These are phyloP conservation scores for Emergomyces pasteurianus DNA, from an alignment of 2,329 filamentous ascomycete species.

Conservation along the genomic window DNA sequence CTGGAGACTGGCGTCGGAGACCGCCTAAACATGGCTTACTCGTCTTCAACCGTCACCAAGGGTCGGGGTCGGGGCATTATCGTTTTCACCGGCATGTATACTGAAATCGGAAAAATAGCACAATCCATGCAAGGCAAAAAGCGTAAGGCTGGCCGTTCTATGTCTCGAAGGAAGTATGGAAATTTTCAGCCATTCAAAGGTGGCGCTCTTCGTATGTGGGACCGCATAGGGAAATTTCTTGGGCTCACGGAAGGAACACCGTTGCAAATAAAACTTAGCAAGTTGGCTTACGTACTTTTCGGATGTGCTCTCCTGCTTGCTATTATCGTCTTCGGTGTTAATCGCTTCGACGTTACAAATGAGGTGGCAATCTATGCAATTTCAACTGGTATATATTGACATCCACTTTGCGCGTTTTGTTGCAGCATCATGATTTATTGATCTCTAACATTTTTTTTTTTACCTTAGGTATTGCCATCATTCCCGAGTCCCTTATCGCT, in stretches of 20 bases:
- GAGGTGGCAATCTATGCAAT: constrained; percentile 50
- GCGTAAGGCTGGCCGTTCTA: constrained; percentile 28
- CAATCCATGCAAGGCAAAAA: constrained; percentile 43
- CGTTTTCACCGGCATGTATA: constrained; percentile 48
- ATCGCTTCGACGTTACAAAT: constrained; percentile 42
- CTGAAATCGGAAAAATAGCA: constrained; percentile 51
- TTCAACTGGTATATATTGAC: constrained; percentile 32
- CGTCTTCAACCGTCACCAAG: constrained; percentile 48
- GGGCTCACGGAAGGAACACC: constrained; percentile 63
- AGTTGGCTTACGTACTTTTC: constrained; percentile 72
- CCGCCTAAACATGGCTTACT: constrained; percentile 49
- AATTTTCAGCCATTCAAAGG: constrained; percentile 38
- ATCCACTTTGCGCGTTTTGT: neutral
- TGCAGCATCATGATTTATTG: neutral
- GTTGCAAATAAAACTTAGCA: constrained; percentile 71
- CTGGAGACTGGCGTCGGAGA: constrained; percentile 41
- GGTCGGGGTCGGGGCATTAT: constrained; percentile 48
- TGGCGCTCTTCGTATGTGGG: constrained; percentile 35
- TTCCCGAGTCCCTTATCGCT: constrained; percentile 52
- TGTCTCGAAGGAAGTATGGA: constrained; percentile 36
- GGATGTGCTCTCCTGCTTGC: constrained; percentile 53
- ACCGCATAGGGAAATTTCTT: constrained; percentile 43
- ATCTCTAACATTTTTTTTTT: constrained; percentile 8
- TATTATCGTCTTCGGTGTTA: constrained; percentile 51
- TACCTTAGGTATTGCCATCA: constrained; percentile 41